Evolutionary conservation across 1,284 basidiomycete genomes (phyloP).

Genomic region (Austroboletus niveus): DNA sequence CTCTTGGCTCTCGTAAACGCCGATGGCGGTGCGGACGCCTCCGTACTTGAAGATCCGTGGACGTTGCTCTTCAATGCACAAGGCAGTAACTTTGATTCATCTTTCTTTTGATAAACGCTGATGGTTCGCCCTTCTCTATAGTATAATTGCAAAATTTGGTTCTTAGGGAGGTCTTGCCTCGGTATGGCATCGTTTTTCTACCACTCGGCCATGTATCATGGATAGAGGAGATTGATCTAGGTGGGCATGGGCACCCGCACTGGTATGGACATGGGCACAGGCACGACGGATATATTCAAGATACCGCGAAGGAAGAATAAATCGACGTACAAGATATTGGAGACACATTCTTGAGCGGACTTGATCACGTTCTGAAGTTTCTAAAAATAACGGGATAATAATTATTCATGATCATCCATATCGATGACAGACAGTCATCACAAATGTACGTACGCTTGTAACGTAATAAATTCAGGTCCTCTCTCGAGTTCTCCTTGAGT

Average conservation of each 20-base stretch:
- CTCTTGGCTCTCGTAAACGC: slow-evolving; percentile 15
- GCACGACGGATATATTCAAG: neutral
- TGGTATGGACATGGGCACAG: too few relatives aligned
- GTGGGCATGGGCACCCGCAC: neutral
- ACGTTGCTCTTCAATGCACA: slow-evolving; percentile 50
- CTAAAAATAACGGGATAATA: too few relatives aligned
- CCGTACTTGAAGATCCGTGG: slow-evolving; percentile 41
- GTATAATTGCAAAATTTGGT: slow-evolving; percentile 23
- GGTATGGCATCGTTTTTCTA: slow-evolving; percentile 21
- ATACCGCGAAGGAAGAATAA: too few relatives aligned
- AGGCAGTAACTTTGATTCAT: slow-evolving; percentile 33
- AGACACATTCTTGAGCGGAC: too few relatives aligned
- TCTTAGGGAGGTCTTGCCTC: slow-evolving; percentile 21
- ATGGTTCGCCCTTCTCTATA: slow-evolving; percentile 1
- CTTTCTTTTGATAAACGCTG: neutral
- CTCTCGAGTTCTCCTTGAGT: too few relatives aligned
- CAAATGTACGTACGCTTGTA: too few relatives aligned
- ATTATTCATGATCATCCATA: too few relatives aligned
- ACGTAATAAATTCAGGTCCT: too few relatives aligned
- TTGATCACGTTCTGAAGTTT: too few relatives aligned
- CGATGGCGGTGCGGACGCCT: slow-evolving; percentile 13
- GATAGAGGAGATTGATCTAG: neutral
- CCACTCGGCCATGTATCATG: slow-evolving; percentile 15
- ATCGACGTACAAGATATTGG: too few relatives aligned
- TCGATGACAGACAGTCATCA: too few relatives aligned